A percentile compares a stretch with the other conserved stretches of the same genome.
These are phyloP conservation scores for Penicillium thymicola DNA, from an alignment of 2,329 filamentous ascomycete species.

Conservation along the genomic window DNA sequence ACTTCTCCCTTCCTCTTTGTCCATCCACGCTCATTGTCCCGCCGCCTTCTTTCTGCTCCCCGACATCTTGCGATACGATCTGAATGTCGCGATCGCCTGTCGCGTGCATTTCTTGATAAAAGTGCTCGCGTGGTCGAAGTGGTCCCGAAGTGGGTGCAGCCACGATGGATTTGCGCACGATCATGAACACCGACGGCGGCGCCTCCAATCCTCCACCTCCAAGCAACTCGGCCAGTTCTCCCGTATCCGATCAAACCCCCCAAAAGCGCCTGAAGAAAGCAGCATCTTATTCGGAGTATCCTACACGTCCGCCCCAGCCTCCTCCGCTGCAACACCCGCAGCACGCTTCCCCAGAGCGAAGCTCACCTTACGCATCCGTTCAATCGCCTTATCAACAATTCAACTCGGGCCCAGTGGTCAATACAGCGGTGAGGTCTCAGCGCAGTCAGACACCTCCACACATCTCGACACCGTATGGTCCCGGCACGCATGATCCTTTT, in stretches of 20 bases:
- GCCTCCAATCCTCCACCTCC: constrained; percentile 31
- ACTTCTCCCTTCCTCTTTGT: constrained; percentile 26
- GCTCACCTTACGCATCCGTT: constrained; percentile 38
- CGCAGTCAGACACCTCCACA: constrained; percentile 34
- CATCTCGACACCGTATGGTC: constrained; percentile 29
- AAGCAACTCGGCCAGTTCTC: constrained; percentile 29
- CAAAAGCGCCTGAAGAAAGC: constrained; percentile 27
- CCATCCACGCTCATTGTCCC: constrained; percentile 14
- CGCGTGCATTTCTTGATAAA: constrained; percentile 15
- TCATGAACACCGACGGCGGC: constrained; percentile 48
- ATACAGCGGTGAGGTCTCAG: constrained; percentile 29
- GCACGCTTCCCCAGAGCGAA: constrained; percentile 44
- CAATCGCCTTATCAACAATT: constrained; percentile 43
- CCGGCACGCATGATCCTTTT: constrained; percentile 37
- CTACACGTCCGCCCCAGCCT: constrained; percentile 38
- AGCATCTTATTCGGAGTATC: constrained; percentile 28
- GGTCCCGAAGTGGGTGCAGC: constrained; percentile 19
- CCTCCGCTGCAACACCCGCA: constrained; percentile 45
- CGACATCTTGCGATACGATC: constrained; percentile 8
- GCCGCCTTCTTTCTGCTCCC: constrained; percentile 7
- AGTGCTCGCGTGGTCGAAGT: constrained; percentile 16
- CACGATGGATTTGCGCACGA: constrained; percentile 53
- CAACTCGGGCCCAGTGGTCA: constrained; percentile 32
- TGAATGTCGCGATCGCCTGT: constrained; percentile 22
- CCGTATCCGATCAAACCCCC: constrained; percentile 25